Conservation (phyloP, 2,329 filamentous ascomycete genomes). For the Ilyonectria sp. region DNA sequence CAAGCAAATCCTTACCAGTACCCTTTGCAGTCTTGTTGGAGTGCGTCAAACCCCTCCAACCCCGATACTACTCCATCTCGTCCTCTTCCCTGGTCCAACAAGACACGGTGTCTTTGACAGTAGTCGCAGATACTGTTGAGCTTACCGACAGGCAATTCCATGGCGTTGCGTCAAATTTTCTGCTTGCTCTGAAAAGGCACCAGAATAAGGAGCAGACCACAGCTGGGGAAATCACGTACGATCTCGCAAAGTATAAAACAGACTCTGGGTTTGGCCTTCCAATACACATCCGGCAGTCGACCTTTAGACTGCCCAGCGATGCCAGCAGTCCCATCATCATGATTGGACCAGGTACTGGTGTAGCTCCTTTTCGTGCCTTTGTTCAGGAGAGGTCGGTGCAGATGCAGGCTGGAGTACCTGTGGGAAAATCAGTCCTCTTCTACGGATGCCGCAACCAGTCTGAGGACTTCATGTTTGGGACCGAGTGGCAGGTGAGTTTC, state of each 20-base stretch:
- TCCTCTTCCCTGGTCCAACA: not conserved
- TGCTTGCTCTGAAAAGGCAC: not conserved
- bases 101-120: not conserved
- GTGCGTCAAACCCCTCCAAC: not conserved
- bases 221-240: not conserved
- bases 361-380: not conserved
- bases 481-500: not conserved
- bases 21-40: too few relatives aligned
- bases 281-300: slow-evolving; percentile 3
- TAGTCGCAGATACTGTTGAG: not conserved
- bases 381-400: not conserved
- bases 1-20: too few relatives aligned
- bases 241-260: not conserved
- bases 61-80: slow-evolving; percentile 1
- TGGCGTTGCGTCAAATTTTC: not conserved
- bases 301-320: not conserved
- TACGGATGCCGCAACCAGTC: not conserved
- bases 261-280: not conserved
- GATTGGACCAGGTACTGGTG: slow-evolving; percentile 6
- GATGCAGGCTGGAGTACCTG: not conserved
- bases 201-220: not conserved
- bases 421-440: not conserved
- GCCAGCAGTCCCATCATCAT: slow-evolving; percentile 1
- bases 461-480: not conserved
- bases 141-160: not conserved